Evolutionary conservation across 129 eudicot species (phyloP).

Genomic region (Artemisia argyi): DNA sequence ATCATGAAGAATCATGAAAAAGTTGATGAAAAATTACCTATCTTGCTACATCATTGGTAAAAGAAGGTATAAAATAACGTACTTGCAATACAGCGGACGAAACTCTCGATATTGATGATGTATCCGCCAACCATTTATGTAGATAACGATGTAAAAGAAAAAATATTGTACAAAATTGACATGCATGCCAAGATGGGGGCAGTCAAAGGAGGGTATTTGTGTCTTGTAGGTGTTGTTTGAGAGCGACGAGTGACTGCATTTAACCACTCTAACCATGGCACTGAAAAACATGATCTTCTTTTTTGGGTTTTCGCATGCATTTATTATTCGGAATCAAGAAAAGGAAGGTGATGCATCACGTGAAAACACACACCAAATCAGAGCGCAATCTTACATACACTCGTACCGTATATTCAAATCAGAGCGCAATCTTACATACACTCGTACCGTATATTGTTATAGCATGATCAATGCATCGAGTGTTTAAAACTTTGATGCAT

Average conservation of each 20-base stretch:
- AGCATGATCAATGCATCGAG: too few relatives aligned
- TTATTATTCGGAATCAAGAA: slow-evolving; percentile 9
- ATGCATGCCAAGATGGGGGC: slow-evolving; percentile 16
- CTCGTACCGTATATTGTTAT: too few relatives aligned
- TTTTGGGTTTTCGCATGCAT: slow-evolving; percentile 30
- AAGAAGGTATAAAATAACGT: too few relatives aligned
- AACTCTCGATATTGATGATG: slow-evolving; percentile 6
- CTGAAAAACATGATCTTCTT: slow-evolving; percentile 53
- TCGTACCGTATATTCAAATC: slow-evolving; percentile 12
- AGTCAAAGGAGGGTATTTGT: slow-evolving; percentile 29
- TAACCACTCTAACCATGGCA: slow-evolving; percentile 56
- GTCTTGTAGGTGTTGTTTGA: slow-evolving; percentile 44
- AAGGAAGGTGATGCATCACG: slow-evolving; percentile 9
- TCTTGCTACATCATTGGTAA: too few relatives aligned
- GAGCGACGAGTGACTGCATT: slow-evolving; percentile 55
- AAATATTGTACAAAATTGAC: slow-evolving; percentile 16
- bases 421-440: too few relatives aligned
- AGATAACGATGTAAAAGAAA: not conserved
- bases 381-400: slow-evolving; percentile 13
- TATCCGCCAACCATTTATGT: slow-evolving; percentile 9
- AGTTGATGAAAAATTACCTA: too few relatives aligned
- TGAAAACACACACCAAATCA: slow-evolving; percentile 17
- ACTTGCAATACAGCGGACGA: too few relatives aligned
- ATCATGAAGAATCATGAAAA: too few relatives aligned
- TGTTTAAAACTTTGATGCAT: too few relatives aligned